Base-by-base conservation (phyloP, 768 basidiomycete genomes). In the Naganishia onofrii region DNA sequence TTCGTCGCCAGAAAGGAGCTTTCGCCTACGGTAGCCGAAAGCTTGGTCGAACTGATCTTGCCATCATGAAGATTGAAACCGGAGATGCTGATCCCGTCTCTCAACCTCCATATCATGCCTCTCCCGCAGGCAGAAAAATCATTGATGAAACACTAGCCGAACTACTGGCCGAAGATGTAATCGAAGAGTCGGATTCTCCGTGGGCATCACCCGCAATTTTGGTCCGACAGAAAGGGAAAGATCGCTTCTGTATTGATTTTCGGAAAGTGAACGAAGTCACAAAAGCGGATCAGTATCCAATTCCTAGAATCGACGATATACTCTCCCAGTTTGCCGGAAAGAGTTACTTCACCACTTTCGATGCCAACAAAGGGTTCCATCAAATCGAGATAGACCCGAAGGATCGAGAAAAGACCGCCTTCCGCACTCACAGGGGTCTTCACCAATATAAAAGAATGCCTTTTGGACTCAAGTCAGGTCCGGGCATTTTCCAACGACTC, bases 161-260 rank as follows among this genome's bases (percentile, higher is more conserved):
- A 26, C 57, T 53, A 5, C 21, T 70, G 15, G 56, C 69, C 51
- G 60, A 70, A n/a, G 69, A 70, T 65, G 69, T 65, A 5, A 53
- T 70, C 32, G 69, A 70, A 65, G 60, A 70, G 60, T 70, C 69
- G 34, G 69, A 70, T 58, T 70, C 58, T 19, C 69, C 69, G 23
- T 70, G 69, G 69, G 60, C 69, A 64, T 63, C 69, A 9, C 69
- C 69, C n/a, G 69, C 57, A 17, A 58, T 70, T 1, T 36, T 70
- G 12, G 69, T 70, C 23, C 58, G 60, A 8, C 69, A 70, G 52
- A 64, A 70, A 55, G 69, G 69, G 60, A 70, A 70, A 36, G 69
- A 65, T 36, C 69, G 60, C 19, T 68, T 70, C 38, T 70, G 64
- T 34, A 57, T 70, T 28, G 70, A 70, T 42, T 70, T 66, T 57